Percentiles rank a stretch among this genome's conserved stretches.
Evolutionary conservation across 208 protist genomes (phyloP).

Genomic region (Leishmania mexicana): DNA sequence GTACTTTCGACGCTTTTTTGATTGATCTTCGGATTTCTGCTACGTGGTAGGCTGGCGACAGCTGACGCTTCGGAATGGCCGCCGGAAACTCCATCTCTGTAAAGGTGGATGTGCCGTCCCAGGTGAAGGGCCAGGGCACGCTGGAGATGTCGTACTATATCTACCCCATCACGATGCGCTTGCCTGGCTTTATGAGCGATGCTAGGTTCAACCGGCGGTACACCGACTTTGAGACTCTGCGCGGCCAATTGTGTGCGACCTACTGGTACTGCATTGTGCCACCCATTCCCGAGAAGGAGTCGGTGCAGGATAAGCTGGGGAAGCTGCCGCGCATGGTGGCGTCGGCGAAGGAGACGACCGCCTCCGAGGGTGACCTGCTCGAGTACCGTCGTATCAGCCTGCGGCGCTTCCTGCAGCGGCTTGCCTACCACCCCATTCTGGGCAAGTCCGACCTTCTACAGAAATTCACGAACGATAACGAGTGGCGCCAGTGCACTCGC

Average conservation of each 20-base stretch:
- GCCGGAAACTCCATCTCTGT: constrained; percentile 28
- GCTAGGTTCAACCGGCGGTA: constrained; percentile 71
- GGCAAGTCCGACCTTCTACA: constrained; percentile 54
- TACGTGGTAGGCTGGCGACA: background rate
- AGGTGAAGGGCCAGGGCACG: constrained; percentile 58
- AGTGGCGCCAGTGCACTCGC: constrained; percentile 67
- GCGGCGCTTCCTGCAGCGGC: constrained; percentile 72
- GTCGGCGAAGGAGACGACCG: constrained; percentile 24
- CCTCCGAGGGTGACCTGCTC: constrained; percentile 38
- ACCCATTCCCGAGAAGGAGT: constrained; percentile 90
- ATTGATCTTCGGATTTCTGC: background rate
- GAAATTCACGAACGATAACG: constrained; percentile 77
- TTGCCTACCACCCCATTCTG: constrained; percentile 77
- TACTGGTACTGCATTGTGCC: constrained; percentile 87
- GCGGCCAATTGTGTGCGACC: constrained; percentile 55
- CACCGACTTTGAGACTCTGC: constrained; percentile 89
- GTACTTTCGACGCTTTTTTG: background rate
- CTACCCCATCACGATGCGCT: constrained; percentile 68
- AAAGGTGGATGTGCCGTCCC: constrained; percentile 40
- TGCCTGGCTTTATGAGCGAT: constrained; percentile 39
- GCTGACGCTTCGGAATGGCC: constrained; percentile 10
- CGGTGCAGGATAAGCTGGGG: constrained; percentile 65
- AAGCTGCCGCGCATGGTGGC: constrained; percentile 36
- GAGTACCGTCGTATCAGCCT: constrained; percentile 84
- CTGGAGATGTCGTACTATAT: constrained; percentile 85